A percentile compares a stretch with the other conserved stretches of the same genome.
Conservation (phyloP, 1,284 basidiomycete genomes). For the Polyporus tsugae region DNA sequence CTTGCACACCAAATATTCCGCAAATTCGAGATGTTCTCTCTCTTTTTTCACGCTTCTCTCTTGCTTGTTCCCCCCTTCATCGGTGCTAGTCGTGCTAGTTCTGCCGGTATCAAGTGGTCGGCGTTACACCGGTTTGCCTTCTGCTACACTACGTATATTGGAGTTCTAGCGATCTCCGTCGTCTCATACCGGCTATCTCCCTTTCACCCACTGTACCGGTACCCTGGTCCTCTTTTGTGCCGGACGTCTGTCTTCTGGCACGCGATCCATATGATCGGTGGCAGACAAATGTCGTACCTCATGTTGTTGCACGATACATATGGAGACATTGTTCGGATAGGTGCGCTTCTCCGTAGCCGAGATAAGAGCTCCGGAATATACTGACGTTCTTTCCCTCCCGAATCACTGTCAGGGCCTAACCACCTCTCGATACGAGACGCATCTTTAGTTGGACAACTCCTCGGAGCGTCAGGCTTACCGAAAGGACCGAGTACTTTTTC, state of each 20-base stretch:
- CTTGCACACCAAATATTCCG: not conserved
- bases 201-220: not conserved
- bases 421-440: slow-evolving; percentile 10
- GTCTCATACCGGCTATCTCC: not conserved
- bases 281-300: not conserved
- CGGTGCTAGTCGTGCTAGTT: too few species aligned
- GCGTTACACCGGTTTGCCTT: not conserved
- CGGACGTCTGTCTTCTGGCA: not conserved
- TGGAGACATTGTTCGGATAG: slow-evolving; percentile 7
- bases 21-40: not conserved
- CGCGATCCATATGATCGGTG: not conserved
- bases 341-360: not conserved
- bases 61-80: not conserved
- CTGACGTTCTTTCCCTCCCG: too few species aligned
- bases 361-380: not conserved
- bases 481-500: slow-evolving; percentile 13
- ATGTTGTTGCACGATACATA: not conserved
- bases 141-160: not conserved
- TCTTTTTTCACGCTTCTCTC: not conserved
- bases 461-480: slow-evolving; percentile 16
- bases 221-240: not conserved
- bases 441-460: not conserved
- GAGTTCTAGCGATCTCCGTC: not conserved
- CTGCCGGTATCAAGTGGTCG: not conserved
- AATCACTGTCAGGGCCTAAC: not conserved